Evolutionary conservation across 169 alveolate genomes (phyloP).

Genomic region (Plasmodium yoelii): DNA sequence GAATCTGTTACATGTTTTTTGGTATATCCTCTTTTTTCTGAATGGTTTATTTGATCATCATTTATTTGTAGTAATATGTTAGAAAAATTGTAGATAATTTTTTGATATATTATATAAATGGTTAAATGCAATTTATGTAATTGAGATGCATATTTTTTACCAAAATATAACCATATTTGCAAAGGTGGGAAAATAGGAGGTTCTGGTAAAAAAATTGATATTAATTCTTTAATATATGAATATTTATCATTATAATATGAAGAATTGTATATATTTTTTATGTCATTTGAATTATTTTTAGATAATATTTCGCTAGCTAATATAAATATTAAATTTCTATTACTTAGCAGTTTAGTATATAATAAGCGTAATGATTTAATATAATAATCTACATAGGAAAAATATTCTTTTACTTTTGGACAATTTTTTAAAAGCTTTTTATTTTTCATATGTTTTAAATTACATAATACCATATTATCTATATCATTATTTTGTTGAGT

Average conservation of each 20-base stretch:
- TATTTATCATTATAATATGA: conserved; percentile 13
- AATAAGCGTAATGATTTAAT: conserved; percentile 48
- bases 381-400: conserved; percentile 64
- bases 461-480: conserved; percentile 2
- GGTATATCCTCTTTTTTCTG: conserved; percentile 10
- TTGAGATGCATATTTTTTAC: conserved; percentile 37
- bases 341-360: conserved; percentile 42
- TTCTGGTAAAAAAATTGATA: conserved; percentile 47
- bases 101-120: conserved; percentile 60
- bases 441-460: conserved; percentile 24
- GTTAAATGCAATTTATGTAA: conserved; percentile 69
- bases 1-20: conserved; percentile 40
- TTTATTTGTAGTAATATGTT: conserved; percentile 54
- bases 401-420: conserved; percentile 43
- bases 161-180: conserved; percentile 45
- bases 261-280: neutral
- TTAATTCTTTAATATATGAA: conserved; percentile 50
- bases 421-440: conserved; percentile 15
- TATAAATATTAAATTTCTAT: conserved; percentile 50
- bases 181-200: conserved; percentile 72
- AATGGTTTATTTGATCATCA: conserved; percentile 22
- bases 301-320: conserved; percentile 60
- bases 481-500: too few species aligned
- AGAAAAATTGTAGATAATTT: conserved; percentile 55
- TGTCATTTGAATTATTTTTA: conserved; percentile 6